Conservation (phyloP, 2,329 filamentous ascomycete species). For the Fusarium euwallaceae region DNA sequence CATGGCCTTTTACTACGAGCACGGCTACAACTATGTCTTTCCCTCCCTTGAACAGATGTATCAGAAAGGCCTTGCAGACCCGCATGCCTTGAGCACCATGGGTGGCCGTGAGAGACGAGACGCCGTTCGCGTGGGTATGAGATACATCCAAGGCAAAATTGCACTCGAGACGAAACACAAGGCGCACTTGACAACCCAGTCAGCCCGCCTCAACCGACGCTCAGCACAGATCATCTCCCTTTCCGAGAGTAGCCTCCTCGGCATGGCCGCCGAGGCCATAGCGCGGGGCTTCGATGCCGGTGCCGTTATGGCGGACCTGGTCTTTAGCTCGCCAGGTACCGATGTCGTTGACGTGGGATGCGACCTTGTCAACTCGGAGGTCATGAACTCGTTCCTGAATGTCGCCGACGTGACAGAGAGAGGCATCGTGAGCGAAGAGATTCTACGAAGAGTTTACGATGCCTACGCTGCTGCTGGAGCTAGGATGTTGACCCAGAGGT, state of each 20-base stretch:
- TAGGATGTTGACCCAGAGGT: slow-evolving; percentile 48
- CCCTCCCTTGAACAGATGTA: slow-evolving; percentile 36
- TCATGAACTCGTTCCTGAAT: slow-evolving; percentile 43
- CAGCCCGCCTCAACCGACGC: slow-evolving; percentile 32
- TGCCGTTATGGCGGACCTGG: slow-evolving; percentile 41
- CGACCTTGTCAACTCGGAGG: slow-evolving; percentile 41
- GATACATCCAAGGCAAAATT: slow-evolving; percentile 43
- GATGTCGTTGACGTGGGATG: slow-evolving; percentile 42
- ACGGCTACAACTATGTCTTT: slow-evolving; percentile 45
- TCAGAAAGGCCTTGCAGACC: slow-evolving; percentile 33
- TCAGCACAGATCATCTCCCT: slow-evolving; percentile 42
- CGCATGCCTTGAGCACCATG: slow-evolving; percentile 34
- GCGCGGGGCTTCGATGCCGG: slow-evolving; percentile 39
- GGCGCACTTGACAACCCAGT: slow-evolving; percentile 26
- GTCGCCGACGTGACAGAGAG: slow-evolving; percentile 39
- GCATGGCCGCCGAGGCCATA: slow-evolving; percentile 41
- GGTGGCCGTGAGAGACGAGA: slow-evolving; percentile 39
- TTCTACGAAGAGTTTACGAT: slow-evolving; percentile 36
- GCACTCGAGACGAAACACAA: slow-evolving; percentile 40
- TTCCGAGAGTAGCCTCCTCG: slow-evolving; percentile 40
- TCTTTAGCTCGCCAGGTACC: slow-evolving; percentile 44
- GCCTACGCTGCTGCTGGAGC: slow-evolving; percentile 42
- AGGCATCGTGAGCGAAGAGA: slow-evolving; percentile 34
- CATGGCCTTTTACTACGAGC: slow-evolving; percentile 43
- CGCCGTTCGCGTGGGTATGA: slow-evolving; percentile 36